Evolutionary conservation across 352 stramenopile species (phyloP), one percentile per base, ranked within the genome.

Genomic region (Globisporangium irregulare): DNA sequence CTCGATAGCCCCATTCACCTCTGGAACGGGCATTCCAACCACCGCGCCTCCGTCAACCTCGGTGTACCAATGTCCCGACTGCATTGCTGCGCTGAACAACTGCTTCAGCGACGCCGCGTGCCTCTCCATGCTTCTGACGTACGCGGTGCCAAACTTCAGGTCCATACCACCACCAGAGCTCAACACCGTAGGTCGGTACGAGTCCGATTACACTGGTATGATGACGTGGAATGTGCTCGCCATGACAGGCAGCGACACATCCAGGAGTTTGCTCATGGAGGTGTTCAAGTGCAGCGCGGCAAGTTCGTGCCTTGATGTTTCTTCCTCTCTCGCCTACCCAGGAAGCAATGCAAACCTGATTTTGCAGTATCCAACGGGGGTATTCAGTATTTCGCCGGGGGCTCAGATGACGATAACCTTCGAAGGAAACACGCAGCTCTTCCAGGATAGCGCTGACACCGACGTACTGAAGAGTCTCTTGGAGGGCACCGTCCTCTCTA

Each of bases 201-300:
- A 25, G 18, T 32, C 5, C 18, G 20, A 61, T 36, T 61, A 46
- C 10, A 27, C 29, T 7, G 10, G 5, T 32, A 14, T 3, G 18
- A 50, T 61, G 56, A 25, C 29, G 29, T 48, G 29, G 29, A 20
- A 32, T 6, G 22, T 48, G 10, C 14, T 61, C 12, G 6, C 56
- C 32, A 61, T 61, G 56, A 20, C 56, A 29, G 18, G 18, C 12
- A 24, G 5, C 22, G 10, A 29, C 18, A 20, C 43, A 32, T 48
- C 56, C 56, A 61, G 29, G 7, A 48, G 27, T 48, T n/a, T 61
- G 24, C 56, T 61, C 29, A 61, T 61, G 56, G 56, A 61, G n/a
- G 56, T 50, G 18, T 48, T 61, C 27, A 61, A 61, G 18, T 61
- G 27, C 32, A 61, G 56, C 34, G 32, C 56, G 27, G 9, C 7